These are phyloP conservation scores for Trametes hirsuta DNA, from an alignment of 1,284 basidiomycete genomes.

Conservation along the genomic window DNA sequence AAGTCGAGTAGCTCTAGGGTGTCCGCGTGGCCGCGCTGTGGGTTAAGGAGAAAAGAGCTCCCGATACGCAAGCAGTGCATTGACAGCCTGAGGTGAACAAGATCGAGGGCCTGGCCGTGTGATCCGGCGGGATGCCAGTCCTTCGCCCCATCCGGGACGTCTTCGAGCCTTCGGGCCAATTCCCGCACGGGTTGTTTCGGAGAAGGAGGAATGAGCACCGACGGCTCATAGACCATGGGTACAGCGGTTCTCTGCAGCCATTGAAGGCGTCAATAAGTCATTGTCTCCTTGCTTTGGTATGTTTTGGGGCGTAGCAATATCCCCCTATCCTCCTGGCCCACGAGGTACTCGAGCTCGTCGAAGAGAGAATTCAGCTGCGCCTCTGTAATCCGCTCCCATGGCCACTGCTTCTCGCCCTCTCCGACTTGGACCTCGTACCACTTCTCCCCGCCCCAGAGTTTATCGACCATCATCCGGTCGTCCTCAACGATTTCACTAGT, in stretches of 20 bases:
- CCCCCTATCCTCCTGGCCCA: slow-evolving; percentile 40
- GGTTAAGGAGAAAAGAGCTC: not conserved
- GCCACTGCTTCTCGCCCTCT: slow-evolving; percentile 5
- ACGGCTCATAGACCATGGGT: slow-evolving; percentile 48
- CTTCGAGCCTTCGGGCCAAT: slow-evolving; percentile 4
- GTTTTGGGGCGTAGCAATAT: not conserved
- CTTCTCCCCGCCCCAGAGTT: slow-evolving; percentile 6
- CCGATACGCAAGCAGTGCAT: slow-evolving; percentile 6
- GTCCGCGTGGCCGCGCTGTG: no score
- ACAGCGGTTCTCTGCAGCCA: slow-evolving; percentile 12
- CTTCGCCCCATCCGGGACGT: slow-evolving; percentile 8
- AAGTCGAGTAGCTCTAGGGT: no score
- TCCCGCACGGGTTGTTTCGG: not conserved
- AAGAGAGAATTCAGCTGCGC: slow-evolving; percentile 42
- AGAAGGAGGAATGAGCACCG: not conserved
- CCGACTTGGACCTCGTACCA: not conserved
- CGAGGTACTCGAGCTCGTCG: slow-evolving; percentile 51
- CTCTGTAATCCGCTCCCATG: not conserved
- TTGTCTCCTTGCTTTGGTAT: not conserved
- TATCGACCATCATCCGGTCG: not conserved
- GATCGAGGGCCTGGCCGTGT: slow-evolving; percentile 24
- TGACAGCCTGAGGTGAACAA: slow-evolving; percentile 10
- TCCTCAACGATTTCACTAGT: slow-evolving; percentile 18
- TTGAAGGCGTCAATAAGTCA: not conserved
- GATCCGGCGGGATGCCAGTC: slow-evolving; percentile 28